Conservation (phyloP, 768 basidiomycete species). For the Leccinum incarnatum region DNA sequence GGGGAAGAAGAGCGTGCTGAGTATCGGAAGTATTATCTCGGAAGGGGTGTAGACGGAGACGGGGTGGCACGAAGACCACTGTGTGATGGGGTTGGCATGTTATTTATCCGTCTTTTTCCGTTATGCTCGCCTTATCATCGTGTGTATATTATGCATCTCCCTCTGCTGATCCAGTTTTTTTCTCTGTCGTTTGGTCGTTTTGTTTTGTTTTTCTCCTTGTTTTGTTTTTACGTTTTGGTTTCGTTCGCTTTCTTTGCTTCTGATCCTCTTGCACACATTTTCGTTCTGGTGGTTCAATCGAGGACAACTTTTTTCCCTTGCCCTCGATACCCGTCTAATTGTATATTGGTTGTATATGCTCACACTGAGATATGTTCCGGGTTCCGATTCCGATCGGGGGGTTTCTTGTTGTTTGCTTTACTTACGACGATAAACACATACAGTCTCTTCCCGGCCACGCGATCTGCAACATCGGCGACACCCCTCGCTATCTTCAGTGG, state of each 20-base stretch:
- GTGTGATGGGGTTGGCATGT: background rate
- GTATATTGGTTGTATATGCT: constrained; percentile 2
- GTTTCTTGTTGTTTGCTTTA: too few species aligned
- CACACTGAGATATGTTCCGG: too few species aligned
- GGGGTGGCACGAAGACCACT: too few species aligned
- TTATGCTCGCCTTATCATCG: background rate
- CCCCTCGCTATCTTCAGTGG: too few species aligned
- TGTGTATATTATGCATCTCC: constrained; percentile 3
- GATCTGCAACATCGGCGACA: too few species aligned
- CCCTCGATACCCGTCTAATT: background rate
- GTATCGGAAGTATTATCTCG: constrained; percentile 70
- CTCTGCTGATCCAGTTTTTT: background rate
- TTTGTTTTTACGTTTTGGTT: background rate
- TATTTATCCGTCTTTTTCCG: background rate
- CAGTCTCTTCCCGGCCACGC: too few species aligned
- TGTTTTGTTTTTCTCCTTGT: background rate
- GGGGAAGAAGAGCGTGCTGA: constrained; percentile 64
- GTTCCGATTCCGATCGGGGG: too few species aligned
- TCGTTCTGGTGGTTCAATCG: background rate
- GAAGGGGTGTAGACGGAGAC: constrained; percentile 31
- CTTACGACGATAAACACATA: too few species aligned
- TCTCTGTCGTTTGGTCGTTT: background rate
- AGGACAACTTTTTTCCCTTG: background rate
- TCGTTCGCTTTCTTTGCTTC: background rate
- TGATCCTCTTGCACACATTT: background rate